A percentile compares a stretch with the other conserved stretches of the same genome.
phyloP scores from a whole-genome alignment of 345 rosid genomes.

The Abelmoschus esculentus region DNA sequence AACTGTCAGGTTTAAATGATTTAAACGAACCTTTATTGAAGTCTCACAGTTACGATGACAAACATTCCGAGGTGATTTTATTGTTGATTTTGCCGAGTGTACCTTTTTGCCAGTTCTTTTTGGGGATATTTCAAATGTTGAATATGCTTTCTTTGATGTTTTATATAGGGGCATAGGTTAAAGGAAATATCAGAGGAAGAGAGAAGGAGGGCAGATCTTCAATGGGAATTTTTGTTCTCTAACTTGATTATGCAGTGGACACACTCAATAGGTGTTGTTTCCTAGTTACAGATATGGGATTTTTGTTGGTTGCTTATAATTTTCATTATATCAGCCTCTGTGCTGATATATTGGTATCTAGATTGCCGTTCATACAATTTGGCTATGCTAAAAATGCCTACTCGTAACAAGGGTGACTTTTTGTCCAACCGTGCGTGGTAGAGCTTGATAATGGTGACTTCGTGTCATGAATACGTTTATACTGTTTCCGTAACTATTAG shows the following conservation, averaged over 20 bases:
- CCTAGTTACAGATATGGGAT: not conserved
- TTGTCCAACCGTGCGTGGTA: too few species aligned
- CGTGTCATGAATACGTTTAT: not conserved
- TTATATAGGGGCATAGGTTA: constrained; percentile 30
- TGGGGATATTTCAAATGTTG: not conserved
- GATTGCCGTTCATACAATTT: not conserved
- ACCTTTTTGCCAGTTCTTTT: not conserved
- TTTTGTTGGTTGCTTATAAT: not conserved
- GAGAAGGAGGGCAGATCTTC: constrained; percentile 51
- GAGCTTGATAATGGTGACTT: too few species aligned
- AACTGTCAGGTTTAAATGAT: constrained; percentile 40
- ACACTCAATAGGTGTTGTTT: constrained; percentile 75
- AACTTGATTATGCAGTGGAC: constrained; percentile 83
- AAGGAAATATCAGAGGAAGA: constrained; percentile 70
- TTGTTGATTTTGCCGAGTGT: not conserved
- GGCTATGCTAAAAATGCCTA: too few species aligned
- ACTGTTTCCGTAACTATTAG: not conserved
- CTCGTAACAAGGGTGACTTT: too few species aligned
- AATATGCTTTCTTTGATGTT: constrained; percentile 7
- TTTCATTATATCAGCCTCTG: not conserved
- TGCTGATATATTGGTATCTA: not conserved
- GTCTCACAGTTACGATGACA: constrained; percentile 25
- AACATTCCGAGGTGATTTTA: constrained; percentile 34
- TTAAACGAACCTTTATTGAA: constrained; percentile 59
- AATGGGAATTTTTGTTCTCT: constrained; percentile 65